Conservation (phyloP, 176 grass and related monocot genomes). For the Oryza brachyantha region DNA sequence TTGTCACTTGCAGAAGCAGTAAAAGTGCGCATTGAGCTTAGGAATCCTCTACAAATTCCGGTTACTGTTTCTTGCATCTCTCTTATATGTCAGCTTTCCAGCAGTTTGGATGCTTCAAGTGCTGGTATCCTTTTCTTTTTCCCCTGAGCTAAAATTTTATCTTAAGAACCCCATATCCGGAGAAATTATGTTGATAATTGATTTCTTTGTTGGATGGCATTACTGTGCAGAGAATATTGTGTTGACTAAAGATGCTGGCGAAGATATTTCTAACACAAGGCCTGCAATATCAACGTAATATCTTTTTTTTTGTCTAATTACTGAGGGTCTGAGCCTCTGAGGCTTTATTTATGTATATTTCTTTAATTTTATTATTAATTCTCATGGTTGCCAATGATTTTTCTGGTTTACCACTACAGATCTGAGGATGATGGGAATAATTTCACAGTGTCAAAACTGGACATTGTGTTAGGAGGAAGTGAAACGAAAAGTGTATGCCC, state of each 20-base stretch:
- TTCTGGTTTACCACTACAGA: conserved; percentile 55
- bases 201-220: conserved; percentile 4
- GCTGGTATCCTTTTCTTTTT: conserved; percentile 47
- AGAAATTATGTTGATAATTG: conserved; percentile 10
- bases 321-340: no score
- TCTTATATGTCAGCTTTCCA: conserved; percentile 82
- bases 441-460: conserved; percentile 63
- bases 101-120: conserved; percentile 54
- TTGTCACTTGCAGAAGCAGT: conserved; percentile 76
- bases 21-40: conserved; percentile 79
- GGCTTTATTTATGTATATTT: not conserved
- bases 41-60: conserved; percentile 92
- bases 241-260: conserved; percentile 19
- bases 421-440: conserved; percentile 55
- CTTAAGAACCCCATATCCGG: conserved; percentile 10
- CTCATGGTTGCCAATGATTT: conserved; percentile 23
- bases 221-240: conserved; percentile 49
- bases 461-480: conserved; percentile 72
- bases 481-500: conserved; percentile 76
- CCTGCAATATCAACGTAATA: conserved; percentile 59
- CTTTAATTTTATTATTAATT: conserved; percentile 22
- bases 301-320: conserved; percentile 8
- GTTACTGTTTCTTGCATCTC: conserved; percentile 75
- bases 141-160: conserved; percentile 2
- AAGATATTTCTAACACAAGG: conserved; percentile 46